Evolutionary conservation across 2,329 filamentous ascomycete genomes (phyloP).

Genomic region (Colletotrichum paranaense): DNA sequence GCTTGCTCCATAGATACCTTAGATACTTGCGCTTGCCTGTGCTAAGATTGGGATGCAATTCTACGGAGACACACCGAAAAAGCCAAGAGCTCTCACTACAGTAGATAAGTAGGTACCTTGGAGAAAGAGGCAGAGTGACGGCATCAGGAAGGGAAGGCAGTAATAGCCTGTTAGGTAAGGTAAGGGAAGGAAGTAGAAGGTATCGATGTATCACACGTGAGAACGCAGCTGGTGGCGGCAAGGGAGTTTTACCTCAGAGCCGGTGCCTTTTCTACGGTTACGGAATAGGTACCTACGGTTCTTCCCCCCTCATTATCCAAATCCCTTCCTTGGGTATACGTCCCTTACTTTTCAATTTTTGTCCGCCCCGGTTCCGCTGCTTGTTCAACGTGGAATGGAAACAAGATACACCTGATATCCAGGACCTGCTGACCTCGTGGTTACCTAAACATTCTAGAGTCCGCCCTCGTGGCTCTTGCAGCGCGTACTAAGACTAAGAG

Average conservation of each 20-base stretch:
- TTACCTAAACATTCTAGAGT: not conserved
- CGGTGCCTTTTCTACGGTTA: not conserved
- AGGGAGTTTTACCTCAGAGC: constrained; percentile 12
- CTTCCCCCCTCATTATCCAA: not conserved
- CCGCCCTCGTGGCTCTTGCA: not conserved
- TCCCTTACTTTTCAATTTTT: not conserved
- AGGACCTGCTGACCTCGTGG: constrained; percentile 17
- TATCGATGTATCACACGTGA: not conserved
- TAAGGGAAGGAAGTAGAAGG: not conserved
- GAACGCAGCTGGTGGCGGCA: constrained; percentile 1
- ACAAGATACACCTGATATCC: not conserved
- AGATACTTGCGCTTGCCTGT: too few relatives aligned
- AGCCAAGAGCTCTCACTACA: not conserved
- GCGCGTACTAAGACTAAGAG: too few relatives aligned
- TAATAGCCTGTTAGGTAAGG: not conserved
- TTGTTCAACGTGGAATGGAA: not conserved
- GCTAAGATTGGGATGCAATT: not conserved
- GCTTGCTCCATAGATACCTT: too few relatives aligned
- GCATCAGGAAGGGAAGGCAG: constrained; percentile 1
- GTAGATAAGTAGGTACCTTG: too few relatives aligned
- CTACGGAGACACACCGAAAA: not conserved
- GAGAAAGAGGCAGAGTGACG: constrained; percentile 5
- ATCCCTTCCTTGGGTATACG: not conserved
- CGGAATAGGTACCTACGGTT: not conserved
- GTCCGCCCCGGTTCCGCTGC: not conserved